Conservation (phyloP, 352 stramenopile genomes). For the Aphanomyces euteiches region DNA sequence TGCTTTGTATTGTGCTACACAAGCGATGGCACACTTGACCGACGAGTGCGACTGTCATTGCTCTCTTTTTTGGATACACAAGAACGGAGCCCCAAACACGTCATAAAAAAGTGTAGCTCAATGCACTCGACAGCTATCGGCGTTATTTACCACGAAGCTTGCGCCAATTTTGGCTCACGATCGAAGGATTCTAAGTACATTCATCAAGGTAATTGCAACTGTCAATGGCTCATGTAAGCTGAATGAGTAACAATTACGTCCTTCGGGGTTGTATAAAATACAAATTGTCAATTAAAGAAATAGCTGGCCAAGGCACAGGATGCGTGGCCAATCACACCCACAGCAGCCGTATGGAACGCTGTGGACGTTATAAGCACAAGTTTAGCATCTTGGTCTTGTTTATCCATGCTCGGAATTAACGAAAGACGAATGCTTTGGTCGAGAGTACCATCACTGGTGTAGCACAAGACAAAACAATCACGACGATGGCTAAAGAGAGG, state of each 20-base stretch:
- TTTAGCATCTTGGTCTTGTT: too few relatives aligned
- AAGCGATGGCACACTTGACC: neutral
- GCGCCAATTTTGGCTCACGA: too few relatives aligned
- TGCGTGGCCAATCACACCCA: too few relatives aligned
- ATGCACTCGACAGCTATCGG: neutral
- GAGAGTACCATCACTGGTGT: neutral
- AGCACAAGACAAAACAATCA: constrained; percentile 25
- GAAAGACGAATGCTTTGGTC: constrained; percentile 14
- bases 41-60: constrained; percentile 14
- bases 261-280: too few relatives aligned
- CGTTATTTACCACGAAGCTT: too few relatives aligned
- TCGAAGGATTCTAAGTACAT: too few relatives aligned
- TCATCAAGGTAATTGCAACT: too few relatives aligned
- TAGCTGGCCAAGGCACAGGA: too few relatives aligned
- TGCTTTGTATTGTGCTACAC: constrained; percentile 17
- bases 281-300: too few relatives aligned
- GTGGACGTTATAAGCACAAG: neutral
- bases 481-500: constrained; percentile 8
- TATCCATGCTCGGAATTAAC: constrained; percentile 1
- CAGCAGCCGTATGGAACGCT: neutral
- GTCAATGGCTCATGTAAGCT: too few relatives aligned
- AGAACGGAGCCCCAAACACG: too few relatives aligned
- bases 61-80: neutral
- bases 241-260: too few relatives aligned
- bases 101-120: neutral